A percentile compares a stretch with the other conserved stretches of the same genome.
Conservation (phyloP, 495 filamentous ascomycete species). For the Penicillium salamii region DNA sequence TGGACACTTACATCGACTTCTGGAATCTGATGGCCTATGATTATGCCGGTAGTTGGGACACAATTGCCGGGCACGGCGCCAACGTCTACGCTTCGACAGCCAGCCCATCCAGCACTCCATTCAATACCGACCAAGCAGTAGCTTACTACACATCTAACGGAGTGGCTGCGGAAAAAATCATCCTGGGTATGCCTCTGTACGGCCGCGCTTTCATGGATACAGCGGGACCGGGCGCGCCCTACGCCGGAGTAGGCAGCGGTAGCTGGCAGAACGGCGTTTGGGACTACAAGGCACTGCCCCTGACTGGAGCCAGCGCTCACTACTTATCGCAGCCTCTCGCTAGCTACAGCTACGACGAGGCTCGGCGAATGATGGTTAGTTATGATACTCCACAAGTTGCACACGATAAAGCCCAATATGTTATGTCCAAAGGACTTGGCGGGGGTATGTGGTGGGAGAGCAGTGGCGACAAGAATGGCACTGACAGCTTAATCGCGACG, state of each 20-base stretch:
- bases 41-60: slow-evolving; percentile 70
- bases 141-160: slow-evolving; percentile 61
- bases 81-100: slow-evolving; percentile 60
- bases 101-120: slow-evolving; percentile 61
- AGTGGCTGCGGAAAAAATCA: slow-evolving; percentile 64
- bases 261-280: slow-evolving; percentile 76
- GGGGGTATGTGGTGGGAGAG: slow-evolving; percentile 93
- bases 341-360: slow-evolving; percentile 66
- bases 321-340: slow-evolving; percentile 34
- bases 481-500: slow-evolving; percentile 57
- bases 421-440: slow-evolving; percentile 61
- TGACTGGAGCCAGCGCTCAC: slow-evolving; percentile 22
- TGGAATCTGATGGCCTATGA: slow-evolving; percentile 81
- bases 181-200: slow-evolving; percentile 83
- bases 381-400: slow-evolving; percentile 69
- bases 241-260: slow-evolving; percentile 62
- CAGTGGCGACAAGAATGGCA: slow-evolving; percentile 62
- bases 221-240: slow-evolving; percentile 64
- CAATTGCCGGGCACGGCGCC: slow-evolving; percentile 65
- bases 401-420: slow-evolving; percentile 60
- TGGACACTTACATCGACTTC: slow-evolving; percentile 66
- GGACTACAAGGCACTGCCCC: slow-evolving; percentile 67
- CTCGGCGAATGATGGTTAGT: slow-evolving; percentile 58
- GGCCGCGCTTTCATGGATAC: slow-evolving; percentile 77
- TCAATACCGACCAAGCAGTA: slow-evolving; percentile 62